phyloP scores from a whole-genome alignment of 257 asterid genomes.

The Craterostigma plantagineum region DNA sequence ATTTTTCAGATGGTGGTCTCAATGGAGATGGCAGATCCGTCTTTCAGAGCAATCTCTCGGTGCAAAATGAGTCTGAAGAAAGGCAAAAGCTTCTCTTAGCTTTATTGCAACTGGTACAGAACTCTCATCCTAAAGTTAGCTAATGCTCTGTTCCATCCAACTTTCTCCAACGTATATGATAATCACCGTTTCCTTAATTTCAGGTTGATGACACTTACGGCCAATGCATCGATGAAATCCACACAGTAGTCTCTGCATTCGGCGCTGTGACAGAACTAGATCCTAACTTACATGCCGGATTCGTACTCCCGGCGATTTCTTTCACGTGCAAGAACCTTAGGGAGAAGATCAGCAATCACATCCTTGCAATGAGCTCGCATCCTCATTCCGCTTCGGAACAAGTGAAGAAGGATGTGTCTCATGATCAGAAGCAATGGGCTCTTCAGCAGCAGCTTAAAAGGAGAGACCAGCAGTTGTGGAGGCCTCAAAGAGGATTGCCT shows the following conservation, averaged over 20 bases:
- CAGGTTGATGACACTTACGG: slow-evolving; percentile 76
- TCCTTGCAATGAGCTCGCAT: slow-evolving; percentile 43
- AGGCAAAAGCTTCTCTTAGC: slow-evolving; percentile 50
- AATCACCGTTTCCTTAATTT: not conserved
- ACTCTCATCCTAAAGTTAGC: not conserved
- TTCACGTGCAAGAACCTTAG: slow-evolving; percentile 45
- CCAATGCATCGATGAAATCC: slow-evolving; percentile 73
- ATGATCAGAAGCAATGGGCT: slow-evolving; percentile 74
- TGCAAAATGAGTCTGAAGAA: slow-evolving; percentile 18
- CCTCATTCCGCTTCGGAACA: slow-evolving; percentile 5
- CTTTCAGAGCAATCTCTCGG: slow-evolving; percentile 10
- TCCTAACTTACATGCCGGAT: slow-evolving; percentile 61
- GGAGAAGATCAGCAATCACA: slow-evolving; percentile 57
- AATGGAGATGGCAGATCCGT: slow-evolving; percentile 6
- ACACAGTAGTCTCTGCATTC: slow-evolving; percentile 60
- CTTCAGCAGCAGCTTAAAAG: slow-evolving; percentile 74
- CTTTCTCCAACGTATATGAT: not conserved
- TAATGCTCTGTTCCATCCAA: slow-evolving; percentile 3
- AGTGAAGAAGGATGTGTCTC: slow-evolving; percentile 11
- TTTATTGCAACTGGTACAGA: slow-evolving; percentile 52
- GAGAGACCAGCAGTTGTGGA: slow-evolving; percentile 69
- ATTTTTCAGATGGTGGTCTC: slow-evolving; percentile 14
- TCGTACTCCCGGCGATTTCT: slow-evolving; percentile 52
- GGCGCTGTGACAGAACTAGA: slow-evolving; percentile 69
- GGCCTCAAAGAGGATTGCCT: slow-evolving; percentile 92